Evolutionary conservation across 2,329 filamentous ascomycete genomes (phyloP).

Genomic region (Alternaria alternata): DNA sequence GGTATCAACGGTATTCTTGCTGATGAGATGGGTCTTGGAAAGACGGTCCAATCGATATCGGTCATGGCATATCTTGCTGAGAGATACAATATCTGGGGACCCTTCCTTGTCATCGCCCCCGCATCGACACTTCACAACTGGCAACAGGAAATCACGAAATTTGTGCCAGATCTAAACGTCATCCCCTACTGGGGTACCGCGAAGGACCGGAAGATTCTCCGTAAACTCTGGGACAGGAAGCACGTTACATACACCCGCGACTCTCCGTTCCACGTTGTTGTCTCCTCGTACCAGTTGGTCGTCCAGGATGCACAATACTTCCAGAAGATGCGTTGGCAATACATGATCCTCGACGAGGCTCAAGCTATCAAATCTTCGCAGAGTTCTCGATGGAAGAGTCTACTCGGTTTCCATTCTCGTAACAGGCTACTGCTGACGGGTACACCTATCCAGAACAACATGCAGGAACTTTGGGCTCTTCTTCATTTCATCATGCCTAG

Average conservation of each 20-base stretch:
- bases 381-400: constrained; percentile 95
- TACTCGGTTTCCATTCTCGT: constrained; percentile 92
- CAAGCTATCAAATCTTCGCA: constrained; percentile 98
- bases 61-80: constrained; percentile 99
- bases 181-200: constrained; percentile 97
- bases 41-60: constrained; percentile 98
- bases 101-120: constrained; percentile 94
- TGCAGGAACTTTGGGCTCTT: constrained; percentile 98
- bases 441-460: constrained; percentile 99
- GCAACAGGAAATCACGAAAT: constrained; percentile 97
- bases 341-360: constrained; percentile 99
- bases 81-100: constrained; percentile 97
- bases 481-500: constrained; percentile 99
- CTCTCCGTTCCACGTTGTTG: constrained; percentile 91
- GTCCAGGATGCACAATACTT: constrained; percentile 97
- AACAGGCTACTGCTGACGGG: constrained; percentile 93
- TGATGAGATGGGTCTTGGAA: constrained; percentile 99
- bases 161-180: constrained; percentile 93
- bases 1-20: constrained; percentile 99
- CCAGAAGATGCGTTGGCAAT: constrained; percentile 99
- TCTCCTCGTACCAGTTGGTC: constrained; percentile 97
- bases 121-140: constrained; percentile 98
- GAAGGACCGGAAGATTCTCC: constrained; percentile 90
- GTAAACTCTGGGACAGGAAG: constrained; percentile 99
- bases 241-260: constrained; percentile 95